Evolutionary conservation across 2,329 filamentous ascomycete genomes (phyloP), one percentile per base, ranked within the genome.

Genomic region (Westerdykella ornata): DNA sequence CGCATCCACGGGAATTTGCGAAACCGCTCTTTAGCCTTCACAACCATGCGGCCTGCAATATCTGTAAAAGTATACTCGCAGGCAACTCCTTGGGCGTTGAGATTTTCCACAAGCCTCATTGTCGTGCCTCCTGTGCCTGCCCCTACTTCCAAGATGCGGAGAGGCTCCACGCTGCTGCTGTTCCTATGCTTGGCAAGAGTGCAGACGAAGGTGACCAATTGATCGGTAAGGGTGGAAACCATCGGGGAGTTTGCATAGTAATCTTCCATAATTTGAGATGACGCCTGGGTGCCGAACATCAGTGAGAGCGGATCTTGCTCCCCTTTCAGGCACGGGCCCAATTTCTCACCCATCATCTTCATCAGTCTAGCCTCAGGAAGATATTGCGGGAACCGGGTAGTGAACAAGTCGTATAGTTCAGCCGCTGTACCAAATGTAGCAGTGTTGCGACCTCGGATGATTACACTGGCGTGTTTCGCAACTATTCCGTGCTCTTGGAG

Each of bases 91-190:
- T 31, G 14, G 36, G 26, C 17, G 16, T 26, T 16, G 1, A 56
- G 39, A 6, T 50, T 33, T 5, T 33, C 16, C 6, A 22, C 16
- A 26, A 26, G 22, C 22, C 22, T 26, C 7, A 26, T 4, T 3
- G 51, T 54, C 2, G 44, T 43, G 3, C 44, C 45, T 7, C 52
- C 52, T 12, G 52, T 55, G 1, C 53, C 53, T 9, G 49, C 49
- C 6, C 53, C 48, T 11, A 56, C 38, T 31, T 59, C 52, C 3
- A 54, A 37, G 1, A 51, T 38, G n/a, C 34, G 37, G 8, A 39
- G 3, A 33, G 37, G 37, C 17, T 5, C 26, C 20, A 15, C 11
- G 9, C 22, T 26, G 14, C 28, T 38, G 3, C 11, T 22, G 13
- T 38, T 26, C 18, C 36, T 5, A 12, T 38, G 20, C 6, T 19